These are phyloP conservation scores for Ustilago trichophora DNA, from an alignment of 1,284 basidiomycete species.

Conservation along the genomic window DNA sequence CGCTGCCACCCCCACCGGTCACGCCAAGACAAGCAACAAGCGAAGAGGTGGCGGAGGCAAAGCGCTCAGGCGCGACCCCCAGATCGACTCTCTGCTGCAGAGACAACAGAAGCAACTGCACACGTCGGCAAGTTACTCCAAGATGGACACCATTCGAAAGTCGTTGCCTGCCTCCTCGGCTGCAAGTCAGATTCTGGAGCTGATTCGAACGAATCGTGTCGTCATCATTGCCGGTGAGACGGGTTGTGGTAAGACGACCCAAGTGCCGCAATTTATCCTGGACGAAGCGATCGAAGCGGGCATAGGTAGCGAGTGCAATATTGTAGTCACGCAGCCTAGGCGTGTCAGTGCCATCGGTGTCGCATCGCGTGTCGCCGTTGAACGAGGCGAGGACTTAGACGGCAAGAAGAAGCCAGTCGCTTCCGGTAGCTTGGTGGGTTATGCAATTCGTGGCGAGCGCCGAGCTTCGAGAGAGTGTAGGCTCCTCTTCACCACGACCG, in stretches of 20 bases:
- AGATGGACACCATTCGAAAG: conserved; percentile 75
- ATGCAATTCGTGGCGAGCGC: conserved; percentile 90
- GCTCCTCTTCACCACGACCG: conserved; percentile 95
- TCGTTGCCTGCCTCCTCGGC: conserved; percentile 79
- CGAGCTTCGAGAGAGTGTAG: no score
- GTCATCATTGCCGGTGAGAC: conserved; percentile 94
- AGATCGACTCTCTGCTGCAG: conserved; percentile 74
- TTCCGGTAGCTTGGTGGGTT: conserved; percentile 84
- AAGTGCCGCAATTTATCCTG: conserved; percentile 90
- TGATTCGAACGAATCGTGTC: conserved; percentile 75
- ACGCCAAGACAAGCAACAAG: conserved; percentile 3
- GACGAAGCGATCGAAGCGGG: conserved; percentile 83
- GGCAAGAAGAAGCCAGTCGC: no score
- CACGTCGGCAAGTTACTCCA: conserved; percentile 75
- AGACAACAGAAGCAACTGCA: conserved; percentile 75
- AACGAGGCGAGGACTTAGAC: conserved; percentile 80
- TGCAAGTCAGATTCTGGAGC: conserved; percentile 73
- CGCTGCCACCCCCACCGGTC: conserved; percentile 23
- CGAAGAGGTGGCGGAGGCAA: conserved; percentile 6
- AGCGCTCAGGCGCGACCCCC: conserved; percentile 66
- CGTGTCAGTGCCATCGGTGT: conserved; percentile 92
- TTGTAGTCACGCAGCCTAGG: conserved; percentile 92
- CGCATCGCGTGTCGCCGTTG: conserved; percentile 88
- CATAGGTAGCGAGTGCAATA: conserved; percentile 85
- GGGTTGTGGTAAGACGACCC: conserved; percentile 95